Evolutionary conservation across 495 filamentous ascomycete genomes (phyloP).

Genomic region (Daldinia bambusicola): DNA sequence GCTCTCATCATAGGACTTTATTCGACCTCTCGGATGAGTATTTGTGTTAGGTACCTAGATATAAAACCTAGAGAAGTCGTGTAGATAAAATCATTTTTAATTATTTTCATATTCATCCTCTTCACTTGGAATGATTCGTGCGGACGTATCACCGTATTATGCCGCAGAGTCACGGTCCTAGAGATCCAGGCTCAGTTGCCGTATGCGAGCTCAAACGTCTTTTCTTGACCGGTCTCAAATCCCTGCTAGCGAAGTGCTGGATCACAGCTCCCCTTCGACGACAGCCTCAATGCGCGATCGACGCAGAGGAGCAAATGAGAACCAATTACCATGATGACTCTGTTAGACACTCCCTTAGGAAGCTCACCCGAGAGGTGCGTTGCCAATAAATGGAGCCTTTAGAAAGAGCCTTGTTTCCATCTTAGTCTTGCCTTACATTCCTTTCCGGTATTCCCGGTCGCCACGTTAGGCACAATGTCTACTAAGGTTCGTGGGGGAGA

Average conservation of each 20-base stretch:
- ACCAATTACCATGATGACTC: conserved; percentile 18
- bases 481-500: conserved; percentile 28
- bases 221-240: conserved; percentile 26
- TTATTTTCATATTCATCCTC: conserved; percentile 5
- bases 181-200: conserved; percentile 12
- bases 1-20: conserved; percentile 4
- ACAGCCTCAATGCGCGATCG: conserved; percentile 34
- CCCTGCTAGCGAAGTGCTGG: conserved; percentile 18
- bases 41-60: conserved; percentile 1
- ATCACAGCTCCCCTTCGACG: conserved; percentile 18
- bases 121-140: conserved; percentile 9
- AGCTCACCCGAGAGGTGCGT: conserved; percentile 29
- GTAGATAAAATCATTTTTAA: conserved; percentile 10
- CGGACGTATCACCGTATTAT: conserved; percentile 12
- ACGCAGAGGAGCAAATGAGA: conserved; percentile 2
- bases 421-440: conserved; percentile 28
- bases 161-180: conserved; percentile 15
- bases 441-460: conserved; percentile 33
- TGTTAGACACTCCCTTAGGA: conserved; percentile 22
- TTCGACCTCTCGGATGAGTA: too few species aligned
- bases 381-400: conserved; percentile 29
- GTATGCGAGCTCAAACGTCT: conserved; percentile 10
- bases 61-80: not conserved
- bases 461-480: conserved; percentile 36
- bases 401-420: conserved; percentile 22